These are phyloP conservation scores for Saccharomycopsis vini DNA, from an alignment of 805 yeast species.

Conservation along the genomic window DNA sequence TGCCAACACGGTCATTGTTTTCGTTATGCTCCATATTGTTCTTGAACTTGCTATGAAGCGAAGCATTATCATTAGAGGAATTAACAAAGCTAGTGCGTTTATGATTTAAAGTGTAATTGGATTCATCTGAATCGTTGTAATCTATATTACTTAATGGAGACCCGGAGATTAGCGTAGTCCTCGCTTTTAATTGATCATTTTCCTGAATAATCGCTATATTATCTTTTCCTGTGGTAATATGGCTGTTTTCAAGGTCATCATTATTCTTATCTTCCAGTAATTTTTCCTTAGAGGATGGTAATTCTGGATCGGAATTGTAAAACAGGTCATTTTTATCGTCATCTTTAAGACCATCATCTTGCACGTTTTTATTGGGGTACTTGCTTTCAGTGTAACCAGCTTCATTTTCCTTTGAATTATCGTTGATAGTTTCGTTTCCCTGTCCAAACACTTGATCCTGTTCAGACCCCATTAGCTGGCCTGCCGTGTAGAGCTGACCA, in stretches of 20 bases:
- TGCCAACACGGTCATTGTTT: background rate
- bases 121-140: background rate
- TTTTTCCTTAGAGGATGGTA: conserved; percentile 1
- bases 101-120: conserved; percentile 7
- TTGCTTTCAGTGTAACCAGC: background rate
- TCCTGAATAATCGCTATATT: too few species aligned
- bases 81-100: background rate
- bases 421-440: conserved; percentile 23
- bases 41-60: background rate
- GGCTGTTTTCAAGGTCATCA: too few species aligned
- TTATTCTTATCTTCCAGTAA: too few species aligned
- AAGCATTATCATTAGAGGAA: background rate
- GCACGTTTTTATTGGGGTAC: conserved; percentile 20
- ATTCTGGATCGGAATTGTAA: conserved; percentile 11
- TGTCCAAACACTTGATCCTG: conserved; percentile 24
- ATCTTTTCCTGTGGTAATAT: too few species aligned
- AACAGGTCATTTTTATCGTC: conserved; percentile 11
- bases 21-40: conserved; percentile 1
- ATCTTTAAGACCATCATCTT: conserved; percentile 29
- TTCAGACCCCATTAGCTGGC: conserved; percentile 22
- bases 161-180: conserved; percentile 18
- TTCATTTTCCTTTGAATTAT: conserved; percentile 21
- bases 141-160: conserved; percentile 8
- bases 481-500: conserved; percentile 10
- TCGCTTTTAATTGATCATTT: conserved; percentile 8